A percentile compares a stretch with the other conserved stretches of the same genome.
Evolutionary conservation across 352 stramenopile genomes (phyloP).

Genomic region (Phytophthora pluvialis): DNA sequence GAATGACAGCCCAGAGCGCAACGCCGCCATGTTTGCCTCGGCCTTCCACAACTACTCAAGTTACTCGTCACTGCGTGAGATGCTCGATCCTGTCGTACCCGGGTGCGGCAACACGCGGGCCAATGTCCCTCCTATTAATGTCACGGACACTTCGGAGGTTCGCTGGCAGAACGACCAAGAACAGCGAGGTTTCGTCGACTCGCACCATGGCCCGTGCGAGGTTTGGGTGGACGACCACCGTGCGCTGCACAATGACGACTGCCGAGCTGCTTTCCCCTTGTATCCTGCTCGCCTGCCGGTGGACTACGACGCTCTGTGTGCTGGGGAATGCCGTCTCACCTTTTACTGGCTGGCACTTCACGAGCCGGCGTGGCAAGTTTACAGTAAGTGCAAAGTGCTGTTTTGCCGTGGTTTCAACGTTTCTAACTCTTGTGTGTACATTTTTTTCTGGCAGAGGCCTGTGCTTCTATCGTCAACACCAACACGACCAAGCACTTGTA

Average conservation of each 20-base stretch:
- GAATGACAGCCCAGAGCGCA: conserved; percentile 48
- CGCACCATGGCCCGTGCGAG: conserved; percentile 63
- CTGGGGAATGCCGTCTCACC: conserved; percentile 45
- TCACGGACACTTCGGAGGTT: conserved; percentile 31
- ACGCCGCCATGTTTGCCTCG: conserved; percentile 42
- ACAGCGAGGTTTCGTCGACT: conserved; percentile 47
- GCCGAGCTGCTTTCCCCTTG: conserved; percentile 36
- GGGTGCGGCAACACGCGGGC: conserved; percentile 42
- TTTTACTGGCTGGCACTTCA: conserved; percentile 66
- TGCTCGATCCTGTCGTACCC: conserved; percentile 34
- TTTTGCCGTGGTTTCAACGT: not conserved
- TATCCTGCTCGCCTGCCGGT: conserved; percentile 46
- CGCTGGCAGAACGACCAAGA: conserved; percentile 53
- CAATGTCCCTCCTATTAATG: conserved; percentile 32
- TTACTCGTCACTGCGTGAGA: conserved; percentile 43
- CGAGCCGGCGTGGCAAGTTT: conserved; percentile 49
- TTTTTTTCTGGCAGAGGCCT: conserved; percentile 17
- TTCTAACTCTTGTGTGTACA: conserved; percentile 1
- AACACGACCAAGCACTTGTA: not conserved
- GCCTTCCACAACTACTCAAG: conserved; percentile 33
- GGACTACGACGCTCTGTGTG: conserved; percentile 37
- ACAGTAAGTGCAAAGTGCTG: conserved; percentile 25
- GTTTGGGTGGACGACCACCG: conserved; percentile 50
- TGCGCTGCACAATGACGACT: conserved; percentile 51
- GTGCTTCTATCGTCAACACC: conserved; percentile 9